Conservation (phyloP, 2,329 filamentous ascomycete species). For the Diatrype stigma region DNA sequence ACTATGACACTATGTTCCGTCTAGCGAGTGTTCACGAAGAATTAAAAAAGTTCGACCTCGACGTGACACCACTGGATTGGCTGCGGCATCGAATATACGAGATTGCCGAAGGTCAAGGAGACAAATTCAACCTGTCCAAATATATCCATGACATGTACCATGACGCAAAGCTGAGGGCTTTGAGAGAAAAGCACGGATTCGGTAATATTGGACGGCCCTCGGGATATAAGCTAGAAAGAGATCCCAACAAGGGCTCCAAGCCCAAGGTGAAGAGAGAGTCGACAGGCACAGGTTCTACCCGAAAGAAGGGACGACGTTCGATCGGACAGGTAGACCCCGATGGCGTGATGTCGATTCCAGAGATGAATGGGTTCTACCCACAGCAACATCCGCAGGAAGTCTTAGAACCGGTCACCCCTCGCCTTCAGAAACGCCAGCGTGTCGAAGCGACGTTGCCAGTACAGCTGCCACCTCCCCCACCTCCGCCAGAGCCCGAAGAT, state of each 20-base stretch:
- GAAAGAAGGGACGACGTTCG: constrained; percentile 24
- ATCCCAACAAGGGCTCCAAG: constrained; percentile 25
- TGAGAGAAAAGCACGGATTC: constrained; percentile 50
- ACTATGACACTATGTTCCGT: constrained; percentile 55
- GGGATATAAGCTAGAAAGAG: constrained; percentile 34
- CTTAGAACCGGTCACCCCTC: constrained; percentile 25
- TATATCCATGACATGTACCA: constrained; percentile 53
- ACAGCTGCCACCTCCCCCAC: not conserved
- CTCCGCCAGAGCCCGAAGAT: constrained; percentile 18
- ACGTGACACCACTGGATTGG: constrained; percentile 52
- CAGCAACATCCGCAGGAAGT: constrained; percentile 13
- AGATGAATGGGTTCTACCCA: constrained; percentile 6
- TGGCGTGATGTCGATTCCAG: constrained; percentile 13
- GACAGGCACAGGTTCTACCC: constrained; percentile 7
- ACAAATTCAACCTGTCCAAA: constrained; percentile 47
- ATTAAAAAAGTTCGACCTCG: constrained; percentile 49
- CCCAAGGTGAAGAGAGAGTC: constrained; percentile 23
- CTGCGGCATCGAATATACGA: constrained; percentile 53
- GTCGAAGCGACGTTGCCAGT: constrained; percentile 11
- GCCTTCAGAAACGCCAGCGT: constrained; percentile 27
- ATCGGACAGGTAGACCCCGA: constrained; percentile 28
- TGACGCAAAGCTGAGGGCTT: constrained; percentile 45
- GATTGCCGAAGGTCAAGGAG: constrained; percentile 37
- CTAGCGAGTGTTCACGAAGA: constrained; percentile 51
- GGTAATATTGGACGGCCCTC: constrained; percentile 56